These are phyloP conservation scores for Gynandropsis gynandra DNA, from an alignment of 345 rosid species.

Conservation along the genomic window DNA sequence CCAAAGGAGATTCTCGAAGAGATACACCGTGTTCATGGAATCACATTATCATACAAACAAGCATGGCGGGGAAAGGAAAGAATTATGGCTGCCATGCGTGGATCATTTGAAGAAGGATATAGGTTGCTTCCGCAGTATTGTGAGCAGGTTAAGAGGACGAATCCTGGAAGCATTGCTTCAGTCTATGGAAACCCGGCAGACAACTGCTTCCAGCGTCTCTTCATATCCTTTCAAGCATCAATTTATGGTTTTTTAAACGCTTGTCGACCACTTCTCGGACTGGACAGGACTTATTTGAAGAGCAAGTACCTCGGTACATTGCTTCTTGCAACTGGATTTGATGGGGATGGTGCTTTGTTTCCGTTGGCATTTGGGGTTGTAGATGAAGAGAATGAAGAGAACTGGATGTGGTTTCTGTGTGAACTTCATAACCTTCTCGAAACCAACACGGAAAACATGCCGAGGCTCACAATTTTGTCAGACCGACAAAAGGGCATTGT, in stretches of 20 bases:
- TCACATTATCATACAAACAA: conserved; percentile 91
- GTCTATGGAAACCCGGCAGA: conserved; percentile 74
- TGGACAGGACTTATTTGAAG: conserved; percentile 76
- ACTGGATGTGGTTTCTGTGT: conserved; percentile 98
- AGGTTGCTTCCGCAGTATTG: conserved; percentile 91
- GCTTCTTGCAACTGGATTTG: conserved; percentile 94
- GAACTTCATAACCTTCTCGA: conserved; percentile 93
- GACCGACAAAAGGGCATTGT: conserved; percentile 84
- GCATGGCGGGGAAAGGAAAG: conserved; percentile 99
- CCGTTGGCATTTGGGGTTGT: conserved; percentile 94
- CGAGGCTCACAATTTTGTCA: conserved; percentile 85
- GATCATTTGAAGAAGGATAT: conserved; percentile 96
- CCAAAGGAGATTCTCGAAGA: conserved; percentile 98
- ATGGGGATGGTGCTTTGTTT: conserved; percentile 90
- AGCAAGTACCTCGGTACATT: conserved; percentile 91
- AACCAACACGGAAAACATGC: conserved; percentile 94
- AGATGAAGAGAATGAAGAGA: conserved; percentile 94
- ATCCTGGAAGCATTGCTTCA: conserved; percentile 85
- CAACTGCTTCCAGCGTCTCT: conserved; percentile 86
- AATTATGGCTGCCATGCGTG: conserved; percentile 97
- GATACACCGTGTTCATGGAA: conserved; percentile 91
- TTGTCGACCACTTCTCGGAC: conserved; percentile 89
- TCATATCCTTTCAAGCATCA: conserved; percentile 96
- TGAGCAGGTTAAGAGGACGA: conserved; percentile 81
- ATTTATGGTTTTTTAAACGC: conserved; percentile 93